Percentiles rank a stretch among this genome's conserved stretches.
phyloP scores from a whole-genome alignment of 2,329 filamentous ascomycete genomes.

The Fusarium sambucinum region DNA sequence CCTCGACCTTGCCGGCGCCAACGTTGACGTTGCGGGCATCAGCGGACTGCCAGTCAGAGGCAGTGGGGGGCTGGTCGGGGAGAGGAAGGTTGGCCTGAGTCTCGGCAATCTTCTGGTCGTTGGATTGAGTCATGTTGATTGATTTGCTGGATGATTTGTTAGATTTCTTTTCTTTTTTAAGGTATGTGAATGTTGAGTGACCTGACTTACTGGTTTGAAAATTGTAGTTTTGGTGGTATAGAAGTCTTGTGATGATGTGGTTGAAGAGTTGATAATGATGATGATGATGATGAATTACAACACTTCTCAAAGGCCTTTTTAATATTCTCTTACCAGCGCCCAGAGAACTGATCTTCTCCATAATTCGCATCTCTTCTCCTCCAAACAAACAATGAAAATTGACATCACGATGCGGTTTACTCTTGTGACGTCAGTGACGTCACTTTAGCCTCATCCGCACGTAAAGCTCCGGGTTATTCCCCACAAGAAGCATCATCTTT shows the following conservation, averaged over 20 bases:
- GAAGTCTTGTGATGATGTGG: conserved; percentile 7
- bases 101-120: conserved; percentile 74
- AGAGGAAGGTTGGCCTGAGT: conserved; percentile 80
- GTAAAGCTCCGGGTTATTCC: conserved; percentile 39
- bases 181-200: neutral
- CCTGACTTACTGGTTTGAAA: conserved; percentile 16
- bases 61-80: conserved; percentile 79
- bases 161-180: neutral
- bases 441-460: conserved; percentile 25
- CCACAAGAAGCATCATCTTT: conserved; percentile 31
- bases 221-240: conserved; percentile 14
- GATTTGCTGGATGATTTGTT: conserved; percentile 1
- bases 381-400: conserved; percentile 8
- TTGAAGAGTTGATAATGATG: conserved; percentile 1
- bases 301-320: conserved; percentile 27
- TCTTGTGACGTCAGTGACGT: conserved; percentile 47
- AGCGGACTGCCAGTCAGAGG: conserved; percentile 82
- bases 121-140: conserved; percentile 61
- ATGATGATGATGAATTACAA: neutral
- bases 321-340: conserved; percentile 9
- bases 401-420: conserved; percentile 29
- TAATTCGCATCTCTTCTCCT: neutral
- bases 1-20: conserved; percentile 69
- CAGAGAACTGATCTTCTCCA: conserved; percentile 4
- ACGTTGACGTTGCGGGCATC: conserved; percentile 78